phyloP scores from a whole-genome alignment of 1,139 yeast species.

The Debaryomyces sp. region DNA sequence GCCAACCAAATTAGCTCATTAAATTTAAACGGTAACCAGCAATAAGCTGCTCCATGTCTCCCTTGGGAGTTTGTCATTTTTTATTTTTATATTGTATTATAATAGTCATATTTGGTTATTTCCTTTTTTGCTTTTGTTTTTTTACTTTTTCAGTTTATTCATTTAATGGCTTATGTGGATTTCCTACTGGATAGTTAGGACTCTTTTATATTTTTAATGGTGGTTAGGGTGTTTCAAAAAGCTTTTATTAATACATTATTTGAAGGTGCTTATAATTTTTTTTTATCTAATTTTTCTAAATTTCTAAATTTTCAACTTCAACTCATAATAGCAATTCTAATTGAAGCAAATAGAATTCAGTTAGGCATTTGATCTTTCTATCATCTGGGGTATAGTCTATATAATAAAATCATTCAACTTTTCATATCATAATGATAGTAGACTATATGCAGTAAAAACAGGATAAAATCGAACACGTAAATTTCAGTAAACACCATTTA shows the following conservation, averaged over 20 bases:
- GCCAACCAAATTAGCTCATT: constrained; percentile 38
- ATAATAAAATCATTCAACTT: not conserved
- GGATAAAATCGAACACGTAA: constrained; percentile 4
- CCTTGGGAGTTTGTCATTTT: not conserved
- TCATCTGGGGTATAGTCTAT: constrained; percentile 2
- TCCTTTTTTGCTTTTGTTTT: not conserved
- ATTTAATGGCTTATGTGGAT: not conserved
- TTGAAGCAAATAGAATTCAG: not conserved
- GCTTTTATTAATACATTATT: not conserved
- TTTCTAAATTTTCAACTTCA: not conserved
- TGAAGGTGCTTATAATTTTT: not conserved
- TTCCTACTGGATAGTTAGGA: not conserved
- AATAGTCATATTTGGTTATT: not conserved
- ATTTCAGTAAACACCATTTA: not conserved
- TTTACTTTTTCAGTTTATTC: not conserved
- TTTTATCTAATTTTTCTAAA: not conserved
- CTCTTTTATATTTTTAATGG: constrained; percentile 1
- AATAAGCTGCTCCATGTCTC: not conserved
- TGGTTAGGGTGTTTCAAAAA: constrained; percentile 2
- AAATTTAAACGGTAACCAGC: constrained; percentile 26
- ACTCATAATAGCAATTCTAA: not conserved
- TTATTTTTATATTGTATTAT: constrained; percentile 2
- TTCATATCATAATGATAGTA: too few relatives aligned
- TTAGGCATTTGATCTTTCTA: not conserved
- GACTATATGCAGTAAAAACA: not conserved